Conservation (phyloP, 2,329 filamentous ascomycete species). For the Colletotrichum sublineola region DNA sequence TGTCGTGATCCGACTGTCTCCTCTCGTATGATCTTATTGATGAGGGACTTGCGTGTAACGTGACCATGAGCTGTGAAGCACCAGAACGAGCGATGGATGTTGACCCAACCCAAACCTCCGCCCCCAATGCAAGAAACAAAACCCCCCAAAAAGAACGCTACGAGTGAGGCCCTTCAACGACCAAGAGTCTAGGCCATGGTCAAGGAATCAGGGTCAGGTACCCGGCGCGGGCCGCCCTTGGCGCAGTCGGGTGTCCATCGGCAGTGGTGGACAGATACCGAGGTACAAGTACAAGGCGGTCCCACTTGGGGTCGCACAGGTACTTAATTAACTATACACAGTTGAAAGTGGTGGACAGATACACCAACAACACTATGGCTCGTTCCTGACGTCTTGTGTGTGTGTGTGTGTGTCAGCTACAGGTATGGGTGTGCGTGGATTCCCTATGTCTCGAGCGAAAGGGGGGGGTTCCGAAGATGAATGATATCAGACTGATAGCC, state of each 20-base stretch:
- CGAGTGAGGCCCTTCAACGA: neutral
- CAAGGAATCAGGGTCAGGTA: neutral
- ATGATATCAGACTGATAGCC: slow-evolving; percentile 11
- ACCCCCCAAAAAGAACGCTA: neutral
- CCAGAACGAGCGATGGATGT: no score
- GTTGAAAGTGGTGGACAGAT: no score
- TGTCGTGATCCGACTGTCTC: neutral
- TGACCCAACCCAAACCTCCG: no score
- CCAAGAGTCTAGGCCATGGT: neutral
- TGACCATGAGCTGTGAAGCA: no score
- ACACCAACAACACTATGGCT: no score
- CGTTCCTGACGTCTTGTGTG: neutral
- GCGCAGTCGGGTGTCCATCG: neutral
- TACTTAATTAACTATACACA: no score
- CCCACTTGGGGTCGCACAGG: no score
- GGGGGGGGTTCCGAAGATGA: slow-evolving; percentile 1
- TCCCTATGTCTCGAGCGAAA: neutral
- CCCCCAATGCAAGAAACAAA: neutral
- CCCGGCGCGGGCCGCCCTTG: slow-evolving; percentile 22
- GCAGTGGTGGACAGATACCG: no score
- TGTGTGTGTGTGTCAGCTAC: neutral
- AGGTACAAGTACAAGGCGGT: no score
- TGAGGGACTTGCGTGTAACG: neutral
- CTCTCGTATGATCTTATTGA: neutral
- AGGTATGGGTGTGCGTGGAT: neutral